A percentile compares a stretch with the other conserved stretches of the same genome.
These are phyloP conservation scores for Endocalyx cinctus DNA, from an alignment of 2,329 filamentous ascomycete genomes.

Conservation along the genomic window DNA sequence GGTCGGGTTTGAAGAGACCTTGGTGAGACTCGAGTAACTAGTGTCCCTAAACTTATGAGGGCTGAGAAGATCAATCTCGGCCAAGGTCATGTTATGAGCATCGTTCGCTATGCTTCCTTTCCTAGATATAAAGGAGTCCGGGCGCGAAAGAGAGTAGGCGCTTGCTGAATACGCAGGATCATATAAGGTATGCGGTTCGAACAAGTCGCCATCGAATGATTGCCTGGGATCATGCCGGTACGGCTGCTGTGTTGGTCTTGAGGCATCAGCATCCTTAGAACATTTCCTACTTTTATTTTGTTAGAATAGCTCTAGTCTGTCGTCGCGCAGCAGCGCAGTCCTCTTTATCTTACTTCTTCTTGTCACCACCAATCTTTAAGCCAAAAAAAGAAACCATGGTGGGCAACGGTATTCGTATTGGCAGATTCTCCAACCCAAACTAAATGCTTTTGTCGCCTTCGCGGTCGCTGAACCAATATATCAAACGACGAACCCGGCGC, in stretches of 20 bases:
- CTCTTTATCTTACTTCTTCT: constrained; percentile 57
- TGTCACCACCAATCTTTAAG: constrained; percentile 50
- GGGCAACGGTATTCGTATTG: no score
- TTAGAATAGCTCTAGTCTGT: no score
- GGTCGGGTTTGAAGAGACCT: constrained; percentile 23
- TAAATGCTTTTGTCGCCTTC: no score
- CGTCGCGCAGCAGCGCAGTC: no score
- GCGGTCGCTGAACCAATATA: no score
- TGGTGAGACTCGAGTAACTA: constrained; percentile 22
- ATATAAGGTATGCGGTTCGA: constrained; percentile 8
- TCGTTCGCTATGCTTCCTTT: constrained; percentile 19
- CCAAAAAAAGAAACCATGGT: constrained; percentile 57
- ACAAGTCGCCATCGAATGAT: constrained; percentile 5
- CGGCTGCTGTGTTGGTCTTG: constrained; percentile 18
- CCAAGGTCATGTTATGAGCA: no score
- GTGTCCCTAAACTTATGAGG: constrained; percentile 12
- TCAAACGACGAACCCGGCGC: no score
- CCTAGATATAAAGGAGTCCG: constrained; percentile 35
- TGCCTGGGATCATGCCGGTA: no score
- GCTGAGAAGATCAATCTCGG: constrained; percentile 37
- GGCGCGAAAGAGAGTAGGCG: constrained; percentile 25
- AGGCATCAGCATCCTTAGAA: constrained; percentile 24
- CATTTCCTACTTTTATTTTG: constrained; percentile 28
- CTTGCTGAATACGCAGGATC: constrained; percentile 9
- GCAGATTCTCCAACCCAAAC: no score